Conservation (phyloP, 2,329 filamentous ascomycete species). For the Hypoxylon sp. region DNA sequence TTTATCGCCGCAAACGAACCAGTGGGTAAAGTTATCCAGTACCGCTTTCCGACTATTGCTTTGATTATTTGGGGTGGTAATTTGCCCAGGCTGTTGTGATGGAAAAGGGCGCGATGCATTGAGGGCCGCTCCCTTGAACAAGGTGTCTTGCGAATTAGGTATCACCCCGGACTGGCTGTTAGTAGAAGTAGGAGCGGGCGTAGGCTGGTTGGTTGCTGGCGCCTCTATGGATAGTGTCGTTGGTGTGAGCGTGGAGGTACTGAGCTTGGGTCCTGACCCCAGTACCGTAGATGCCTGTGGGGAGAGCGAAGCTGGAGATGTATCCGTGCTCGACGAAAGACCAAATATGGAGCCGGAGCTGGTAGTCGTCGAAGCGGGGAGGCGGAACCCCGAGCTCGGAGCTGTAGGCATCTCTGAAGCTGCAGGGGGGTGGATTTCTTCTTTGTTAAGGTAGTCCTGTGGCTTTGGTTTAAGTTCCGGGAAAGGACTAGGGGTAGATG, state of each 20-base stretch:
- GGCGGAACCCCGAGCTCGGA: neutral
- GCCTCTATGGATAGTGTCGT: neutral
- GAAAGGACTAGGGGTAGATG: neutral
- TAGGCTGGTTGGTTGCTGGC: neutral
- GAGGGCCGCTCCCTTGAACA: neutral
- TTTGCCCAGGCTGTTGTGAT: neutral
- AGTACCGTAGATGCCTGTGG: conserved; percentile 6
- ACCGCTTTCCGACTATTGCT: conserved; percentile 47
- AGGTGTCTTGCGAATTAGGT: conserved; percentile 2
- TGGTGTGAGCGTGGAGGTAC: neutral
- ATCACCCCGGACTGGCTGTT: neutral
- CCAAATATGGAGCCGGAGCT: neutral
- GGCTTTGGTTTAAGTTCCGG: neutral
- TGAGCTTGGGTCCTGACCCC: neutral
- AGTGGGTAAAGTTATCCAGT: conserved; percentile 59
- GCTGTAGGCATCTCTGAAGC: conserved; percentile 8
- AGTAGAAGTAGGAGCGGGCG: neutral
- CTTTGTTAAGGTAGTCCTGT: conserved; percentile 1
- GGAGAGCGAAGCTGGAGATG: neutral
- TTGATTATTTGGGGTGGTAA: conserved; percentile 8
- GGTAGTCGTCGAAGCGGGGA: neutral
- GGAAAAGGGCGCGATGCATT: neutral
- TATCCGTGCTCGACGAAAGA: neutral
- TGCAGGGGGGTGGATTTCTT: neutral
- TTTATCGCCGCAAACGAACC: conserved; percentile 62